These are phyloP conservation scores for Torulaspora quercuum DNA, from an alignment of 805 yeast species.

Conservation along the genomic window DNA sequence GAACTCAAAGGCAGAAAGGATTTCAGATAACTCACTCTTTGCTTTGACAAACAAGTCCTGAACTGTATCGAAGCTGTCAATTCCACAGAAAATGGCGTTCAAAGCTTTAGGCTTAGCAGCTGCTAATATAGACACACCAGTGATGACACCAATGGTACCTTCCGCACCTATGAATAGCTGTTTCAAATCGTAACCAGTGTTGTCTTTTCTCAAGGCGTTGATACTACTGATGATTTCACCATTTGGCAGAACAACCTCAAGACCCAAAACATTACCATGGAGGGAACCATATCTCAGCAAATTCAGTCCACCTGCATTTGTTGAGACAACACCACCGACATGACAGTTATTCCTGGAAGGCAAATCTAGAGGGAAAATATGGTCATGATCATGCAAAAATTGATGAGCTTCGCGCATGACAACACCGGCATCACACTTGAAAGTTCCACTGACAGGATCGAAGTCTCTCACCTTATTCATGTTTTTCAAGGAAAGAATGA, in stretches of 20 bases:
- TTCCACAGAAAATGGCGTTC: slow-evolving; percentile 79
- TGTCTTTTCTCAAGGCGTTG: slow-evolving; percentile 80
- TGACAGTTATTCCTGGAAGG: slow-evolving; percentile 94
- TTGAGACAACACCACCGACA: slow-evolving; percentile 85
- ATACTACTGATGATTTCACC: slow-evolving; percentile 73
- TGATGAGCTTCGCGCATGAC: slow-evolving; percentile 76
- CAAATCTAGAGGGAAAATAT: slow-evolving; percentile 80
- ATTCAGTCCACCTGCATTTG: slow-evolving; percentile 88
- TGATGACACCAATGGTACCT: slow-evolving; percentile 80
- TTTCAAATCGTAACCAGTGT: slow-evolving; percentile 84
- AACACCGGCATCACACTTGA: slow-evolving; percentile 81
- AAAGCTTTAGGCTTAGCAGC: slow-evolving; percentile 77
- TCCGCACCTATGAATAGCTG: slow-evolving; percentile 86
- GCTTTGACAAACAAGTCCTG: slow-evolving; percentile 71
- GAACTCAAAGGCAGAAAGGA: slow-evolving; percentile 81
- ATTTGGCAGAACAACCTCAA: slow-evolving; percentile 80
- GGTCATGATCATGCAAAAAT: slow-evolving; percentile 66
- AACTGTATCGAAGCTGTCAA: slow-evolving; percentile 69
- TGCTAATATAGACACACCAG: slow-evolving; percentile 79
- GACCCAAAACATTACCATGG: slow-evolving; percentile 81
- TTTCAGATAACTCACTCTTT: slow-evolving; percentile 67
- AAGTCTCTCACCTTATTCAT: slow-evolving; percentile 73
- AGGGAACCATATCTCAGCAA: slow-evolving; percentile 78
- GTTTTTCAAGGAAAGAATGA: slow-evolving; percentile 58
- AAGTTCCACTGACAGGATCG: slow-evolving; percentile 70